Conservation (phyloP, 2,329 filamentous ascomycete species). For the Fusarium sambucinum region DNA sequence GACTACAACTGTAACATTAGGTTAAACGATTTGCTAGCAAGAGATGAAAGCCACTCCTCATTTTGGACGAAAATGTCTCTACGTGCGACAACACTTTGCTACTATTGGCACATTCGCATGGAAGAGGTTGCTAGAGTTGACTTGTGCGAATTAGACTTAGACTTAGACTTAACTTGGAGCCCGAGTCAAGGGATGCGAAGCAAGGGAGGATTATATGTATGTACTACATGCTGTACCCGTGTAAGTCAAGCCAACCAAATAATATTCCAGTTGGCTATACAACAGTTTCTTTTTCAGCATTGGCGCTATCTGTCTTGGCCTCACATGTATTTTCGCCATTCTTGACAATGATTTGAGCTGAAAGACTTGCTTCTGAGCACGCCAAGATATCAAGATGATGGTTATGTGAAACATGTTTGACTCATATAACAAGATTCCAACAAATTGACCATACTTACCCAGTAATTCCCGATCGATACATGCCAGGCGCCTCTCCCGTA, state of each 20-base stretch:
- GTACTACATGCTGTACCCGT: slow-evolving; percentile 1
- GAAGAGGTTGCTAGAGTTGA: background rate
- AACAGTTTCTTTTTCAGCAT: background rate
- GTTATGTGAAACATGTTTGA: background rate
- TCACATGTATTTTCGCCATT: background rate
- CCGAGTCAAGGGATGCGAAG: slow-evolving; percentile 5
- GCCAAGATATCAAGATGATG: slow-evolving; percentile 1
- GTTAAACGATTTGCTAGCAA: slow-evolving; percentile 17
- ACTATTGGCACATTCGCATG: slow-evolving; percentile 10
- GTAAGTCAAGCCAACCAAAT: slow-evolving; percentile 8
- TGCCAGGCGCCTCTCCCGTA: slow-evolving; percentile 28
- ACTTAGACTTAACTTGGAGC: slow-evolving; percentile 20
- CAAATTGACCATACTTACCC: background rate
- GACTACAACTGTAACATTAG: slow-evolving; percentile 5
- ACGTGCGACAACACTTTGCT: slow-evolving; percentile 22
- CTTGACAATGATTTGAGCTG: background rate
- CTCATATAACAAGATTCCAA: slow-evolving; percentile 16
- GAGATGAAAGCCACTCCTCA: slow-evolving; percentile 4
- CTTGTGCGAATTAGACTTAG: slow-evolving; percentile 7
- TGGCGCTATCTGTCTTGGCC: background rate
- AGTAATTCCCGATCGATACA: slow-evolving; percentile 9
- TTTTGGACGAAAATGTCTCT: slow-evolving; percentile 8
- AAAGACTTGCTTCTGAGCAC: background rate
- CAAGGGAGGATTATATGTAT: slow-evolving; percentile 12
- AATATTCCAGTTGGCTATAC: background rate